Conservation (phyloP, 2,329 filamentous ascomycete species). For the Drechslerella dactyloides region DNA sequence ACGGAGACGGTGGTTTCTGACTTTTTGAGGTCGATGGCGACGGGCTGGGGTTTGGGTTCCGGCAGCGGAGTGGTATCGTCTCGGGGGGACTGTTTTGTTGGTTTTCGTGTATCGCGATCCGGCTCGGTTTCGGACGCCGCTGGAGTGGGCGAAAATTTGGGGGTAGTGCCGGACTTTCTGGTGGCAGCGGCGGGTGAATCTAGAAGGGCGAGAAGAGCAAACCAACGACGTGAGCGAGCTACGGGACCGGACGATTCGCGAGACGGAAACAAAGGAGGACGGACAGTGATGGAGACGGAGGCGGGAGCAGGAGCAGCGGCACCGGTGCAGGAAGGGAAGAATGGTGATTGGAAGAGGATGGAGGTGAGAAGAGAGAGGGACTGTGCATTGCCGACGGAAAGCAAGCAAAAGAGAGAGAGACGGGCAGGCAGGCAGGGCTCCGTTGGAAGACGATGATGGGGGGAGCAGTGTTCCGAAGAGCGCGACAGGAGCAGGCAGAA, state of each 20-base stretch:
- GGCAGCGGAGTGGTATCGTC: constrained; percentile 33
- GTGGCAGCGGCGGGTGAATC: constrained; percentile 17
- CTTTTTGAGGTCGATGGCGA: constrained; percentile 22
- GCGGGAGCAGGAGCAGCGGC: constrained; percentile 32
- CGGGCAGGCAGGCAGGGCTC: constrained; percentile 7
- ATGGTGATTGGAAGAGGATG: constrained; percentile 24
- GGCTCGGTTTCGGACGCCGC: constrained; percentile 38
- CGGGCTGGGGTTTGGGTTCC: constrained; percentile 24
- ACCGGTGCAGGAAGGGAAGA: constrained; percentile 34
- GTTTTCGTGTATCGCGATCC: constrained; percentile 41
- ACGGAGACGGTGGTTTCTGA: constrained; percentile 21
- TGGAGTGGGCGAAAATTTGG: constrained; percentile 47
- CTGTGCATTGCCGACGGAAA: constrained; percentile 21
- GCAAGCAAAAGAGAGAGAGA: too few relatives aligned
- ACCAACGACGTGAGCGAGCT: constrained; percentile 48
- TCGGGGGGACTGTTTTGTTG: constrained; percentile 15
- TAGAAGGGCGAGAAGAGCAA: constrained; percentile 33
- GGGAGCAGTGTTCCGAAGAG: constrained; percentile 38
- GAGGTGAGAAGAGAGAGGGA: constrained; percentile 33
- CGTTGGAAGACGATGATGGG: constrained; percentile 13
- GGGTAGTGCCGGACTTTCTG: constrained; percentile 36
- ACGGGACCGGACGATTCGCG: constrained; percentile 4
- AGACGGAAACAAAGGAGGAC: constrained; percentile 13
- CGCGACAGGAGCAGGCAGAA: constrained; percentile 27
- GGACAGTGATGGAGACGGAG: not conserved